Evolutionary conservation across 1,139 yeast genomes (phyloP), one percentile per base, ranked within the genome.

Genomic region (Kodamaea alishanica): DNA sequence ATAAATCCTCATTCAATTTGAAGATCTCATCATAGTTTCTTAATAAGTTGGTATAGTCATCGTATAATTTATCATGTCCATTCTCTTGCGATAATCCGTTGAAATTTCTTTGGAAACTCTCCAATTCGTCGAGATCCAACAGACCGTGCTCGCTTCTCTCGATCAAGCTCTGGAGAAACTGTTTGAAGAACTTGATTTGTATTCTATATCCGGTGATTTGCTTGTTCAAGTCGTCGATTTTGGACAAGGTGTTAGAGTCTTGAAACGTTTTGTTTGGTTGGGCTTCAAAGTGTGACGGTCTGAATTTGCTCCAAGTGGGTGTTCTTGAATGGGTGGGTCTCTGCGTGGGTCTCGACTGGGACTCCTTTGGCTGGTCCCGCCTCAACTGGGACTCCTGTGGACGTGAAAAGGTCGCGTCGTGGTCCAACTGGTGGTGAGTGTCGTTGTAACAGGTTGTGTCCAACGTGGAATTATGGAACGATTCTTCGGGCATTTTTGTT

Each of bases 161-260:
- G 24, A 58, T 66, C 37, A 68, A 45, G 35, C 59, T 60, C 38
- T 67, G 75, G 3, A 72, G 49, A 38, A 70, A 70, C 40, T 66
- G 68, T 46, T 65, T 66, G 56, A 70, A 65, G 38, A 71, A 58
- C 47, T 64, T 60, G 28, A 73, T 61, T 47, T 73, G 75, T 25
- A 73, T 67, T 37, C 65, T 61, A 48, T 69, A 71, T 12, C 71
- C 64, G 1, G 73, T 63, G 30, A 72, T 56, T 45, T 70, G 68
- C 39, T 65, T 67, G 35, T 63, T 65, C 12, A 69, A 52, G 3
- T 66, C 67, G 30, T 63, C 65, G 3, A 63, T 54, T 38, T 58
- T 57, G 28, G 49, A 25, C 4, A 48, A 46, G 1, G 51, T 41
- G 5, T 50, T 46, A 24, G 46, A 47, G 22, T 49, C 54, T 8